phyloP scores from a whole-genome alignment of 1,284 basidiomycete species.

The Mycosarcoma maydis region DNA sequence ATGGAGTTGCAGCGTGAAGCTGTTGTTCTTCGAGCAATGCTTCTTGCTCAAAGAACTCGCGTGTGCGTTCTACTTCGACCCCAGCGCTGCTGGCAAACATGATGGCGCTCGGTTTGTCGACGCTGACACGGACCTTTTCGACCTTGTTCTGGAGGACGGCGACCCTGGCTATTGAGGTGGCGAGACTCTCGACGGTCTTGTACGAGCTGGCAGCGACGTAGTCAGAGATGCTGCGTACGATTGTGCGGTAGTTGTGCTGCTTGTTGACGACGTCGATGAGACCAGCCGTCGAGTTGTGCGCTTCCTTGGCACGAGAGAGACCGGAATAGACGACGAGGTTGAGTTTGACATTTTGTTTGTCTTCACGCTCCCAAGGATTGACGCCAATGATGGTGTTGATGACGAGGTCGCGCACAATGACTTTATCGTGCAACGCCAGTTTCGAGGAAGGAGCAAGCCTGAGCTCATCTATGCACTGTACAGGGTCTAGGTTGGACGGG shows the following conservation, averaged over 20 bases:
- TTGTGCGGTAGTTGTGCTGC: slow-evolving; percentile 45
- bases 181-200: slow-evolving; percentile 79
- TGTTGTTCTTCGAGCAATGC: slow-evolving; percentile 23
- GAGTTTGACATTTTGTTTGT: slow-evolving; percentile 76
- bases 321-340: slow-evolving; percentile 71
- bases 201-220: slow-evolving; percentile 71
- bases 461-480: slow-evolving; percentile 20
- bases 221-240: slow-evolving; percentile 64
- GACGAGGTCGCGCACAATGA: slow-evolving; percentile 72
- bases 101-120: slow-evolving; percentile 80
- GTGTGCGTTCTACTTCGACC: slow-evolving; percentile 73
- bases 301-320: slow-evolving; percentile 26
- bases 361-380: slow-evolving; percentile 76
- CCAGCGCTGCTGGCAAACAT: slow-evolving; percentile 76
- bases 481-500: slow-evolving; percentile 22
- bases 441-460: slow-evolving; percentile 42
- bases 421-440: slow-evolving; percentile 47
- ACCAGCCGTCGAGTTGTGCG: slow-evolving; percentile 13
- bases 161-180: slow-evolving; percentile 74
- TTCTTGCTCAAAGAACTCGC: slow-evolving; percentile 64
- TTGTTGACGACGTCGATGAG: slow-evolving; percentile 51
- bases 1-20: slow-evolving; percentile 10
- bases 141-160: slow-evolving; percentile 63
- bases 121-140: slow-evolving; percentile 70
- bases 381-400: slow-evolving; percentile 77